These are phyloP conservation scores for Boletus subparvulus DNA, from an alignment of 768 basidiomycete species.

Conservation along the genomic window DNA sequence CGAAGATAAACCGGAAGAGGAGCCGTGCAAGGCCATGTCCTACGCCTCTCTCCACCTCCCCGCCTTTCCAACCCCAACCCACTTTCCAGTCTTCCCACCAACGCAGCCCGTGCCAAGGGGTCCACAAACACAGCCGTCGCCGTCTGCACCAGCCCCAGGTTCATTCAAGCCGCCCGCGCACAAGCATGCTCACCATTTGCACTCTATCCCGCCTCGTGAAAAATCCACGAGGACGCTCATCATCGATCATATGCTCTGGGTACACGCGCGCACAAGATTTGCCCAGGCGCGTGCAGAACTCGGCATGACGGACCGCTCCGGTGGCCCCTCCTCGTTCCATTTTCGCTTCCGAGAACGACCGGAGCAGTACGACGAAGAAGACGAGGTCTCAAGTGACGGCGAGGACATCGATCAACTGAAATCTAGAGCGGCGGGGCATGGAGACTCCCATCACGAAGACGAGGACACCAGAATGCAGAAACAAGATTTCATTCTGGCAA, in stretches of 20 bases:
- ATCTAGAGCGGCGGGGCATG: conserved; percentile 53
- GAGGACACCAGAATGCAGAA: conserved; percentile 55
- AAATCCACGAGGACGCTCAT: conserved; percentile 88
- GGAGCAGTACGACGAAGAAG: conserved; percentile 76
- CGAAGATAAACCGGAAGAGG: conserved; percentile 25
- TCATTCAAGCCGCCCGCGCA: conserved; percentile 74
- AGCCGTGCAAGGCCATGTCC: conserved; percentile 23
- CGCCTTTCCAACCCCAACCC: conserved; percentile 16
- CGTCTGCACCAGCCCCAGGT: conserved; percentile 14
- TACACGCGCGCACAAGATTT: conserved; percentile 76
- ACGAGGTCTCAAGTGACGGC: conserved; percentile 62
- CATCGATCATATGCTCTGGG: conserved; percentile 86
- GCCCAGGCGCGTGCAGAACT: conserved; percentile 83
- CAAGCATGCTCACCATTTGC: conserved; percentile 85
- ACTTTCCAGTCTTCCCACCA: conserved; percentile 19
- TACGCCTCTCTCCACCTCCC: conserved; percentile 30
- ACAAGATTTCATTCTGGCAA: conserved; percentile 64
- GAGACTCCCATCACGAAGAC: conserved; percentile 50
- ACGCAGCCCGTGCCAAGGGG: conserved; percentile 6
- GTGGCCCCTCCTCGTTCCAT: conserved; percentile 59
- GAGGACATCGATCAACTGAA: conserved; percentile 48
- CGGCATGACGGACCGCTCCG: conserved; percentile 81
- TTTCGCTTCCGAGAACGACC: conserved; percentile 66
- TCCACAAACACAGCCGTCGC: conserved; percentile 11
- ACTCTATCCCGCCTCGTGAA: conserved; percentile 82